Evolutionary conservation across 2,329 filamentous ascomycete genomes (phyloP).

Genomic region (Chaetomiaceae sp.): DNA sequence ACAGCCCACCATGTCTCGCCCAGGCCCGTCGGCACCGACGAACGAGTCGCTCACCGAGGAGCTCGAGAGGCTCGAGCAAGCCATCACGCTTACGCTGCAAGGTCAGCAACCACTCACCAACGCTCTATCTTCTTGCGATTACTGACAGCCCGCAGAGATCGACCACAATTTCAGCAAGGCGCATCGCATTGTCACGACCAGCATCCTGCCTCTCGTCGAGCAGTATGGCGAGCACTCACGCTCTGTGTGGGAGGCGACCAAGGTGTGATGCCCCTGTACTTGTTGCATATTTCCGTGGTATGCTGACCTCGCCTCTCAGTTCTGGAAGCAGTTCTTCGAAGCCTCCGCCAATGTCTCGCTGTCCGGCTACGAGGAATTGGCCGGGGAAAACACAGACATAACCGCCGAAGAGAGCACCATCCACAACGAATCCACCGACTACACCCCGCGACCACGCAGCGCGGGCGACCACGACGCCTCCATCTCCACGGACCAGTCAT

Average conservation of each 20-base stretch:
- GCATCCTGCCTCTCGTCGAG: constrained; percentile 88
- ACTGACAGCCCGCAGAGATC: constrained; percentile 62
- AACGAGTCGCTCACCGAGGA: constrained; percentile 84
- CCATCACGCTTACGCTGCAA: constrained; percentile 92
- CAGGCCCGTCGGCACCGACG: constrained; percentile 44
- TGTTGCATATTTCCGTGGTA: not conserved
- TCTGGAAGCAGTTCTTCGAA: constrained; percentile 99
- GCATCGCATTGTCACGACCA: constrained; percentile 91
- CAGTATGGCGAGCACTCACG: constrained; percentile 92
- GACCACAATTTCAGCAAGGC: constrained; percentile 97
- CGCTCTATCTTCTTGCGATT: not conserved
- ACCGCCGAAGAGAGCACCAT: constrained; percentile 49
- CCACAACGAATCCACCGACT: constrained; percentile 49
- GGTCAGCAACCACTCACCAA: constrained; percentile 49
- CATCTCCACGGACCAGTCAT: constrained; percentile 32
- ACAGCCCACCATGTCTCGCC: constrained; percentile 43
- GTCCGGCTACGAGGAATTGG: constrained; percentile 85
- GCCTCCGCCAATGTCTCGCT: constrained; percentile 95
- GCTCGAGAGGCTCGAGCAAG: constrained; percentile 91
- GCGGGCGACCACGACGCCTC: constrained; percentile 41
- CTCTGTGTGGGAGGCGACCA: constrained; percentile 94
- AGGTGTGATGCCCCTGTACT: constrained; percentile 48
- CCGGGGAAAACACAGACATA: constrained; percentile 56
- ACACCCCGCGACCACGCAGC: constrained; percentile 30
- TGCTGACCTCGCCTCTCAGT: constrained; percentile 47